phyloP scores from a whole-genome alignment of 169 alveolate genomes.

The Plasmodium adleri region DNA sequence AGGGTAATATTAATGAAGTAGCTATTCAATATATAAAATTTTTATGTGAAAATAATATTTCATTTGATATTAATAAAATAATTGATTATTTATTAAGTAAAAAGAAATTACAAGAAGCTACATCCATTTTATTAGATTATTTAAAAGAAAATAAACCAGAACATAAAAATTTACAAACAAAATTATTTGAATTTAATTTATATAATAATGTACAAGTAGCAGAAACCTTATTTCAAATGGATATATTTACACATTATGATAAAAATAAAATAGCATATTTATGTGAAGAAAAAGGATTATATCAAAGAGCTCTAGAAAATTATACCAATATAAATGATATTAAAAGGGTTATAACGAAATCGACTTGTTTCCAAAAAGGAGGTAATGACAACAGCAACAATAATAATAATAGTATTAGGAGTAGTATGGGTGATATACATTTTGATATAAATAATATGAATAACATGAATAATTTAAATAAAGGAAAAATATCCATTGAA shows the following conservation, averaged over 20 bases:
- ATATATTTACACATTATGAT: constrained; percentile 97
- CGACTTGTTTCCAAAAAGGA: constrained; percentile 86
- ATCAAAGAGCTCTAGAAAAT: constrained; percentile 97
- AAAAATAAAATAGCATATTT: constrained; percentile 95
- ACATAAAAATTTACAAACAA: constrained; percentile 98
- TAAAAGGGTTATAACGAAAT: constrained; percentile 93
- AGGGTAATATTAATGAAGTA: constrained; percentile 35
- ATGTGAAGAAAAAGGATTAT: constrained; percentile 98
- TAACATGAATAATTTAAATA: not conserved
- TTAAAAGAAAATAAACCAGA: constrained; percentile 97
- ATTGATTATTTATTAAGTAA: constrained; percentile 68
- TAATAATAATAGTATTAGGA: not conserved
- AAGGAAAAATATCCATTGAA: constrained; percentile 48
- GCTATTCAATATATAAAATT: constrained; percentile 56
- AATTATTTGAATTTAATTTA: constrained; percentile 96
- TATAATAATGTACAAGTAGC: constrained; percentile 87
- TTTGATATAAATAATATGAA: not conserved
- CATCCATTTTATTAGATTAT: constrained; percentile 97
- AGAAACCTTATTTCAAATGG: constrained; percentile 76
- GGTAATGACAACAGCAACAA: constrained; percentile 5
- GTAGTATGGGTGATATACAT: too few species aligned
- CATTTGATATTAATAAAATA: constrained; percentile 55
- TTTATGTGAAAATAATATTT: constrained; percentile 69
- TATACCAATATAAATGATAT: constrained; percentile 94
- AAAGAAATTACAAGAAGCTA: constrained; percentile 96